phyloP scores from a whole-genome alignment of 257 asterid species.

The Prunella vulgaris region DNA sequence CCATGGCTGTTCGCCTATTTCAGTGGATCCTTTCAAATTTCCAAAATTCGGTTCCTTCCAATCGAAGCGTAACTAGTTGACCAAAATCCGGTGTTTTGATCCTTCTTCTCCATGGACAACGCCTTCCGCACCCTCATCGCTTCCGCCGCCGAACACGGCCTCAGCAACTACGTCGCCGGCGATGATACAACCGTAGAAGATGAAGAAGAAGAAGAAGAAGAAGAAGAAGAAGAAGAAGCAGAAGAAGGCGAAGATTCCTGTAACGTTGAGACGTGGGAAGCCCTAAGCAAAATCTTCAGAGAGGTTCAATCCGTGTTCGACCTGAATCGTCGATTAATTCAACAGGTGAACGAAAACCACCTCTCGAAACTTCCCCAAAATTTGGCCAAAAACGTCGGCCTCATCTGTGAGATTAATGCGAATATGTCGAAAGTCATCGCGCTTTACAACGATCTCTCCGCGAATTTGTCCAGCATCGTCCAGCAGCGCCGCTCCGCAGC shows the following conservation, averaged over 20 bases:
- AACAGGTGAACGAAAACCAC: conserved; percentile 68
- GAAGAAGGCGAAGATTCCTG: conserved; percentile 29
- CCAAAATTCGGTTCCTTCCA: not conserved
- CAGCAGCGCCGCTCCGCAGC: conserved; percentile 39
- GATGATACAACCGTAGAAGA: conserved; percentile 21
- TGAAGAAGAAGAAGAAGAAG: conserved; percentile 28
- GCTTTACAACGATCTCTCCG: conserved; percentile 54
- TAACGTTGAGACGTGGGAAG: conserved; percentile 51
- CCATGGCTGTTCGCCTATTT: conserved; percentile 19
- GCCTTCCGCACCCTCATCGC: conserved; percentile 24
- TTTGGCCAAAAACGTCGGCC: conserved; percentile 48
- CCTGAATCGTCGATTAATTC: conserved; percentile 55
- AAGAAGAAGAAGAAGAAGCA: conserved; percentile 25
- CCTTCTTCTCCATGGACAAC: conserved; percentile 34
- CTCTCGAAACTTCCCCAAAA: conserved; percentile 43
- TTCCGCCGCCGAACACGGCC: conserved; percentile 18
- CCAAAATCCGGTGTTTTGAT: conserved; percentile 10
- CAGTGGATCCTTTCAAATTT: conserved; percentile 17
- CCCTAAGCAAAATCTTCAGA: conserved; percentile 39
- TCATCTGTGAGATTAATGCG: conserved; percentile 57
- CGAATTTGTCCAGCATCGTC: conserved; percentile 40
- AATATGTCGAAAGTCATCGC: conserved; percentile 49
- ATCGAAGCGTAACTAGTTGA: not conserved
- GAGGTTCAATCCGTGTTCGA: conserved; percentile 61
- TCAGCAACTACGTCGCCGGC: not conserved